Evolutionary conservation across 2,329 filamentous ascomycete genomes (phyloP), one percentile per base, ranked within the genome.

Genomic region (Aspergillus persii): DNA sequence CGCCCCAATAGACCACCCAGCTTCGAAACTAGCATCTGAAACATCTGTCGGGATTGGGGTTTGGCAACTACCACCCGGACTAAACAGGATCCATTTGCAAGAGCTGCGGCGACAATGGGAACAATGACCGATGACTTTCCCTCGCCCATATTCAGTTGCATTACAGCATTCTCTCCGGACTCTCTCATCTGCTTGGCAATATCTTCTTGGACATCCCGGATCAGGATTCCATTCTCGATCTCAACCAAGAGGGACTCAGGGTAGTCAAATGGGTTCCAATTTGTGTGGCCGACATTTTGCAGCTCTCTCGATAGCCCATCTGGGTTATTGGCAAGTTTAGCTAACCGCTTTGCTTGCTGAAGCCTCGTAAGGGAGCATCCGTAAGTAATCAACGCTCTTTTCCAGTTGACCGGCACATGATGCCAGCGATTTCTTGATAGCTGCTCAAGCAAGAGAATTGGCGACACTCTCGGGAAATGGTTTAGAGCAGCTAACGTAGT

Each of bases 131-230:
- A 88, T 0, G 86, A 86, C 61, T 90, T 91, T 0, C 88, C 88
- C 66, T 89, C 83, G 0, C 88, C 88, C 87, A 91, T 91, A 62
- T 89, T 89, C 2, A 91, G 70, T 65, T 90, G 86, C 76, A 89
- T 81, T 0, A 87, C 81, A 0, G 79, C 70, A 63, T 87, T 89
- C 0, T 68, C 30, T 0, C 66, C 69, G 0, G 81, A 80, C 8
- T 54, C 15, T 9, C 57, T 81, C 83, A 91, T 90, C 23, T 81
- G 68, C 0, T 58, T 49, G 0, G 87, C 84, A 54, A 91, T 85
- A 1, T 81, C 68, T 3, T 81, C 77, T 66, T 91, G 88, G 0
- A 84, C 80, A 0, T 77, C 67, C 0, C 89, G 81, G 8, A 92
- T 86, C 8, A 86, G 66, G 1, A 91, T 77, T 1, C 81, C 80